Evolutionary conservation across 176 grass and related monocot genomes (phyloP).

Genomic region (Raddia distichophylla): DNA sequence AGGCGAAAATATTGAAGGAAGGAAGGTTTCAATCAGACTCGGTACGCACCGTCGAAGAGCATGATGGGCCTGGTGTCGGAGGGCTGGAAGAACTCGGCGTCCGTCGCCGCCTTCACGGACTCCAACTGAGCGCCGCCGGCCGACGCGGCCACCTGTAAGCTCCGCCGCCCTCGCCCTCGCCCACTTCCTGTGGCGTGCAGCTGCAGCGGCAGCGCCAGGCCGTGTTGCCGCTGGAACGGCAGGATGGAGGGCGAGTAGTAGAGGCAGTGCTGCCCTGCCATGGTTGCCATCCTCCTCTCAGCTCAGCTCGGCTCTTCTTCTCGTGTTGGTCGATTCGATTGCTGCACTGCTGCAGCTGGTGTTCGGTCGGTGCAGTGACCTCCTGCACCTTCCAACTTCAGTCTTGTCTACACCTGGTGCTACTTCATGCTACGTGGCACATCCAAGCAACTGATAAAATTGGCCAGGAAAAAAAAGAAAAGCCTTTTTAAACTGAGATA

Average conservation of each 20-base stretch:
- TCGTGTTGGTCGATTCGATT: not conserved
- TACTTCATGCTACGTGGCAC: slow-evolving; percentile 26
- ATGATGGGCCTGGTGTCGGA: slow-evolving; percentile 73
- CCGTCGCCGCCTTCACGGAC: slow-evolving; percentile 52
- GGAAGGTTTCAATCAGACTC: not conserved
- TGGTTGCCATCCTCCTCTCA: not conserved
- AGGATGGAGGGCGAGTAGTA: slow-evolving; percentile 25
- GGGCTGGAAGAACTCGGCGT: slow-evolving; percentile 76
- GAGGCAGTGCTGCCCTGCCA: slow-evolving; percentile 13
- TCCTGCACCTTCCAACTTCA: not conserved
- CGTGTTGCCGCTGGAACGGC: not conserved
- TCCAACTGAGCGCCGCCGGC: slow-evolving; percentile 12
- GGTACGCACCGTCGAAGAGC: slow-evolving; percentile 80
- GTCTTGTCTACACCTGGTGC: not conserved
- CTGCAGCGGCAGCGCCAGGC: not conserved
- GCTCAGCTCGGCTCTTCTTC: not conserved
- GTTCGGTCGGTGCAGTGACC: not conserved
- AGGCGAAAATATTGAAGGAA: not conserved
- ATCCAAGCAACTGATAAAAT: slow-evolving; percentile 21
- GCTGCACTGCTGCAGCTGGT: not conserved
- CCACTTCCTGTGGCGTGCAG: not conserved
- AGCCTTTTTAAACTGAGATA: not conserved
- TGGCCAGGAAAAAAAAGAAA: not conserved
- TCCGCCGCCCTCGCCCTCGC: not conserved
- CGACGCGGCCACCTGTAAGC: slow-evolving; percentile 19